These are phyloP conservation scores for Suillus ampliporus DNA, from an alignment of 768 basidiomycete species.

Conservation along the genomic window DNA sequence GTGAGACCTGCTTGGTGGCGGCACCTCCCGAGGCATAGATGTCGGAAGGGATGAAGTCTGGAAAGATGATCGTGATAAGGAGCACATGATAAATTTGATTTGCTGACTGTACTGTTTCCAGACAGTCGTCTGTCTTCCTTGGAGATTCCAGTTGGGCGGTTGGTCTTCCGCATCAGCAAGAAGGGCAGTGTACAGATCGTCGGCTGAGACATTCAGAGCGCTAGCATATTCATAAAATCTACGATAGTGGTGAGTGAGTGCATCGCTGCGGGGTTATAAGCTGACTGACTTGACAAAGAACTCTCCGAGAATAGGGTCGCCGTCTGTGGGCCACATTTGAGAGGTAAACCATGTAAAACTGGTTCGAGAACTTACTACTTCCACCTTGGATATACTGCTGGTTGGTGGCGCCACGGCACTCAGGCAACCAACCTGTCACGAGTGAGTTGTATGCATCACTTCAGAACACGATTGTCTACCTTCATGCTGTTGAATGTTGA, in stretches of 20 bases:
- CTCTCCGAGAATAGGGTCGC: slow-evolving; percentile 66
- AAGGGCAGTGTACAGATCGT: slow-evolving; percentile 59
- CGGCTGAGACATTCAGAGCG: slow-evolving; percentile 51
- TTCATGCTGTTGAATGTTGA: slow-evolving; percentile 71
- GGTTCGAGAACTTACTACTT: slow-evolving; percentile 50
- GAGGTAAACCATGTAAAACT: not conserved
- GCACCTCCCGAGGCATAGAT: slow-evolving; percentile 50
- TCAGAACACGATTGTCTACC: slow-evolving; percentile 38
- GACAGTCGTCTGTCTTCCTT: slow-evolving; percentile 60
- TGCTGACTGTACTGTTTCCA: slow-evolving; percentile 59
- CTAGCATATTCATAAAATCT: slow-evolving; percentile 59
- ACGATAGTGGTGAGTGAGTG: not conserved
- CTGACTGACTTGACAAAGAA: slow-evolving; percentile 63
- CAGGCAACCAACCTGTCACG: slow-evolving; percentile 64
- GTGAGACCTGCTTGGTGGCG: slow-evolving; percentile 65
- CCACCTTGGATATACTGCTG: slow-evolving; percentile 64
- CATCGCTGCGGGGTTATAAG: not conserved
- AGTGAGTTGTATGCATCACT: not conserved
- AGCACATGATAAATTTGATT: not conserved
- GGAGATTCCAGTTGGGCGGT: slow-evolving; percentile 65
- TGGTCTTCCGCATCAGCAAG: slow-evolving; percentile 63
- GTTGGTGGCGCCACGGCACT: slow-evolving; percentile 62
- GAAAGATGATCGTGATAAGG: slow-evolving; percentile 3
- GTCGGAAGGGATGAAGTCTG: slow-evolving; percentile 39
- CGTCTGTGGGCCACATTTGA: slow-evolving; percentile 46